Percentiles rank a stretch among this genome's conserved stretches.
Evolutionary conservation across 2,329 filamentous ascomycete genomes (phyloP).

Genomic region (Nothophaeocryptopus gaeumannii): DNA sequence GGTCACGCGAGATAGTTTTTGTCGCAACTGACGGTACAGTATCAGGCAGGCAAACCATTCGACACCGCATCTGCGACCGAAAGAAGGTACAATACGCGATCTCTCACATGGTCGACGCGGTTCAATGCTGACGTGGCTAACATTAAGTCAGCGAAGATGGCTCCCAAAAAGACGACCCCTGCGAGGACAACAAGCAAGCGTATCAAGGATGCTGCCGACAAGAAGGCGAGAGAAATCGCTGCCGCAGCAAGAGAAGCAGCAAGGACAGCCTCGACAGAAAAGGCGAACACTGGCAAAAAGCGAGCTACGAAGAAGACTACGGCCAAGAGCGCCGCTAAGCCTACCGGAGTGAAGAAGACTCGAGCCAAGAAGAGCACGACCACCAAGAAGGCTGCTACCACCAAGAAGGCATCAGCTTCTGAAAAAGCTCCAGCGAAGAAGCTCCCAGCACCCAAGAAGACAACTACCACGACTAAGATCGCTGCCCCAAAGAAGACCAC

Average conservation of each 20-base stretch:
- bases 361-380: background rate
- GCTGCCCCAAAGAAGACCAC: background rate
- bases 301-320: background rate
- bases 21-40: background rate
- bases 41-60: background rate
- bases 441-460: background rate
- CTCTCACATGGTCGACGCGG: no score
- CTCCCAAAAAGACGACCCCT: background rate
- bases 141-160: background rate
- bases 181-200: background rate
- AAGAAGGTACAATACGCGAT: no score
- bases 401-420: background rate
- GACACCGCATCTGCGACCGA: background rate
- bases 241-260: background rate
- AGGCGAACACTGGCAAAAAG: background rate
- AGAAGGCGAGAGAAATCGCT: background rate
- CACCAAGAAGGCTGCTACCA: background rate
- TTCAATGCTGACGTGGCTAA: no score
- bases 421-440: background rate
- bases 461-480: background rate
- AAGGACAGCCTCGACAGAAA: background rate
- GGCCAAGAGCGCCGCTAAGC: background rate
- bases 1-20: background rate
- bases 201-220: background rate
- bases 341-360: constrained; percentile 1